Base-by-base conservation (phyloP, 805 yeast species). In the Ogataea ganodermae region DNA sequence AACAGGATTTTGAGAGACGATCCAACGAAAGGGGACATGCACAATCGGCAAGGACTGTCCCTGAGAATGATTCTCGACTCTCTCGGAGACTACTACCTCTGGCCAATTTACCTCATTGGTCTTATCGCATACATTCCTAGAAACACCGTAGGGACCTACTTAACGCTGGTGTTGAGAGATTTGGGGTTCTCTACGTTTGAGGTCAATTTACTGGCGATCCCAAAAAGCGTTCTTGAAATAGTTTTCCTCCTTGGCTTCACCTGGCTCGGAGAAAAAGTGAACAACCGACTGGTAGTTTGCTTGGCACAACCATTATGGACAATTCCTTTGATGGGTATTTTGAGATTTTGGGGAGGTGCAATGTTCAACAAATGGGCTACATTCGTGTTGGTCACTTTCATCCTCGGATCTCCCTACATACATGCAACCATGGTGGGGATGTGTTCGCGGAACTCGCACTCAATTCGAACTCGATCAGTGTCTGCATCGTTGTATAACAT, bases 401-500 rank as follows among this genome's bases (percentile, higher is more conserved):
- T 52, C 3, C 59, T 79, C 30, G 75, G 74, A 21, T 68, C 72
- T 30, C 78, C 82, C 0, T 72, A 73, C 35, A 66, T 75, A 13
- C 80, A 79, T 65, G 79, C 86, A 1, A 63, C 83, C 41, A 67
- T 76, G 49, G 83, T 80, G 23, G 68, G 78, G 22, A 79, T 87
- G 83, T 75, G 80, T 47, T 81, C 89, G 0, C 62, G 78, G 22
- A 83, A 83, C 56, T 74, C 88, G 8, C 78, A 80, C 60, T 72
- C 84, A 1, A 85, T 84, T 21, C 66, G 83, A 14, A 68, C 79
- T 2, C 69, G 91, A 55, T 78, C 89, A 0, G 81, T 84, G 4
- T 74, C 84, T 12, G 79, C 88, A 0, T 81, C 89, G 0, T 48
- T 84, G 39, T 83, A 79, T 58, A 85, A 84, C 57, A 81, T 83